Base-by-base conservation (phyloP, 768 basidiomycete species). In the Leccinum obscurum region DNA sequence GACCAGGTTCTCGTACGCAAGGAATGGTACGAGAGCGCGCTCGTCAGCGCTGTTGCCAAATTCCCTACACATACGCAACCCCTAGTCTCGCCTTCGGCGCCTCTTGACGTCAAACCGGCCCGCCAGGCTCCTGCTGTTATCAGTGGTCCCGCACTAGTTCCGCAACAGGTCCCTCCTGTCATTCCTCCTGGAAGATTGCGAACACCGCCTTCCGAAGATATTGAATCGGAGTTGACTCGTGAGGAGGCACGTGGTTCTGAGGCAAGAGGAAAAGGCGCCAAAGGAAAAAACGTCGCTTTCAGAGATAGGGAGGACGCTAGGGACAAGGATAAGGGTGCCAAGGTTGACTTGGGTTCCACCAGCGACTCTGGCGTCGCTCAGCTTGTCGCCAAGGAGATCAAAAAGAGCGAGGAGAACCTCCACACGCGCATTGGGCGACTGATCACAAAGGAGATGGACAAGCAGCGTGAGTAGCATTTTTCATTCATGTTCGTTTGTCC, bases 391-490 rank as follows among this genome's bases (percentile, higher is more conserved):
- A 85, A 87, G 69, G 92, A 94, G 75, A 92, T 93, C 64, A 85
- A 81, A 72, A 89, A 88, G 79, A 86, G 89, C 46, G 92, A 95
- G 73, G 90, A 92, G 68, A 92, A 77, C 65, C 73, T 95, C 53
- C 88, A 91, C 63, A 85, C 73, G 41, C 85, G 88, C 52, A 86
- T 95, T 60, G 87, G 87, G n/a, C 85, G 88, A 49, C 76, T 93
- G 55, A 86, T 95, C 64, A 82, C 83, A 39, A 91, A 90, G 76
- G 93, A 95, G 74, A 87, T 95, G 81, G 93, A 94, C 69, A 93
- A 89, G 75, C 92, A 94, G 73, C 87, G 93, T 93, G 64, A 73
- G 90, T 78, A 32, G 24, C 68, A 48, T 57, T 58, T 20, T 20
- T 11, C 52, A 51, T 57, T 48, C 55, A 54, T 51, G 14, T 58